phyloP scores from a whole-genome alignment of 2,329 filamentous ascomycete species.

The Alternaria brassicae region DNA sequence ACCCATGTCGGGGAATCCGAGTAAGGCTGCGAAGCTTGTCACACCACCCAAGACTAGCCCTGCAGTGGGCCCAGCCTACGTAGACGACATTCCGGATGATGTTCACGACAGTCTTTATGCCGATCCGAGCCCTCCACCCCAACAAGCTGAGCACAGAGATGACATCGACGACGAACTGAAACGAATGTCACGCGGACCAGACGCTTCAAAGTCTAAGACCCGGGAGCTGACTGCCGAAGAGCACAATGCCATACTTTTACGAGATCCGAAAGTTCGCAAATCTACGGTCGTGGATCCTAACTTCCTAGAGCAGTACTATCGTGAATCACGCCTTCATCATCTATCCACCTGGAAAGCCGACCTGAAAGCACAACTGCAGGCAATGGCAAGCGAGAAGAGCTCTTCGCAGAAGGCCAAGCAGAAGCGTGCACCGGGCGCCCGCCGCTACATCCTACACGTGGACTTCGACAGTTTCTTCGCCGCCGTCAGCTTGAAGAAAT shows the following conservation, averaged over 20 bases:
- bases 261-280: slow-evolving; percentile 84
- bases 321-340: slow-evolving; percentile 93
- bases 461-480: slow-evolving; percentile 99
- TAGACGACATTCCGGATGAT: slow-evolving; percentile 18
- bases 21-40: slow-evolving; percentile 24
- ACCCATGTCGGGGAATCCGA: not conserved
- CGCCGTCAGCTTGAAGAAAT: slow-evolving; percentile 82
- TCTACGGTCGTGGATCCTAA: slow-evolving; percentile 91
- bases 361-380: slow-evolving; percentile 86
- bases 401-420: slow-evolving; percentile 59
- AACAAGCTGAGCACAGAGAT: not conserved
- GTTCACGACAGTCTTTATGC: slow-evolving; percentile 34
- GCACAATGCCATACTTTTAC: slow-evolving; percentile 84
- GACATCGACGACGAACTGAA: slow-evolving; percentile 14
- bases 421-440: slow-evolving; percentile 66
- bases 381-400: slow-evolving; percentile 73
- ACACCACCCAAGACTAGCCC: slow-evolving; percentile 45
- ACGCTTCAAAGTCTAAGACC: slow-evolving; percentile 3
- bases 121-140: slow-evolving; percentile 21
- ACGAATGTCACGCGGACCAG: slow-evolving; percentile 1
- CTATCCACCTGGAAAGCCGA: slow-evolving; percentile 96
- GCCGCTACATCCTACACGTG: slow-evolving; percentile 89
- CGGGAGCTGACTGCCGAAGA: slow-evolving; percentile 80
- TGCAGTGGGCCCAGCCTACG: slow-evolving; percentile 15
- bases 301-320: slow-evolving; percentile 93